Evolutionary conservation across 805 yeast species (phyloP).

Genomic region (Debaryomyces castellii): DNA sequence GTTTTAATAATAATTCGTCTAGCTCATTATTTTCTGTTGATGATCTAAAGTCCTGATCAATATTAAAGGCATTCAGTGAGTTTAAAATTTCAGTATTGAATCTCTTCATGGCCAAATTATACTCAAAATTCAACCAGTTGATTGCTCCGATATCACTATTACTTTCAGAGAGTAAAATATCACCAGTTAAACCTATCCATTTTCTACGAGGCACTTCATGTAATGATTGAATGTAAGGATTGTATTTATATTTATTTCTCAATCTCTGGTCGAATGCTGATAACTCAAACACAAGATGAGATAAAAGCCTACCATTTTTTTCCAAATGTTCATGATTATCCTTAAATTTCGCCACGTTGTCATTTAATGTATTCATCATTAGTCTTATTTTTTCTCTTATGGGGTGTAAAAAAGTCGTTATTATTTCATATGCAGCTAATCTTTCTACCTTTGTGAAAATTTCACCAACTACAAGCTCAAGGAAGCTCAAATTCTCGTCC

Average conservation of each 20-base stretch:
- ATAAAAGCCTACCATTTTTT: constrained; percentile 47
- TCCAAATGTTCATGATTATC: constrained; percentile 21
- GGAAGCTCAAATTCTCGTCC: constrained; percentile 35
- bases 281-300: constrained; percentile 59
- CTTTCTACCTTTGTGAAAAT: constrained; percentile 24
- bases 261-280: constrained; percentile 57
- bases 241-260: constrained; percentile 43
- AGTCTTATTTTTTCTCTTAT: constrained; percentile 42
- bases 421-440: constrained; percentile 36
- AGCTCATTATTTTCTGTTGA: constrained; percentile 13
- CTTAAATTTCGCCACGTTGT: constrained; percentile 15
- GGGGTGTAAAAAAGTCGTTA: constrained; percentile 48
- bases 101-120: constrained; percentile 48
- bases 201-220: constrained; percentile 22
- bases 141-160: constrained; percentile 29
- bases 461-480: constrained; percentile 40
- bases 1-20: constrained; percentile 26
- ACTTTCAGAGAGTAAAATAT: constrained; percentile 32
- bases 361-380: constrained; percentile 23
- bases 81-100: constrained; percentile 50
- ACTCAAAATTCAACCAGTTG: constrained; percentile 56
- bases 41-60: constrained; percentile 53
- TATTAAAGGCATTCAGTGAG: constrained; percentile 48
- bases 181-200: constrained; percentile 52
- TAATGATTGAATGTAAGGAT: constrained; percentile 33